A percentile compares a stretch with the other conserved stretches of the same genome.
Conservation (phyloP, 495 filamentous ascomycete genomes). For the Hypoxylon crocopeplum region DNA sequence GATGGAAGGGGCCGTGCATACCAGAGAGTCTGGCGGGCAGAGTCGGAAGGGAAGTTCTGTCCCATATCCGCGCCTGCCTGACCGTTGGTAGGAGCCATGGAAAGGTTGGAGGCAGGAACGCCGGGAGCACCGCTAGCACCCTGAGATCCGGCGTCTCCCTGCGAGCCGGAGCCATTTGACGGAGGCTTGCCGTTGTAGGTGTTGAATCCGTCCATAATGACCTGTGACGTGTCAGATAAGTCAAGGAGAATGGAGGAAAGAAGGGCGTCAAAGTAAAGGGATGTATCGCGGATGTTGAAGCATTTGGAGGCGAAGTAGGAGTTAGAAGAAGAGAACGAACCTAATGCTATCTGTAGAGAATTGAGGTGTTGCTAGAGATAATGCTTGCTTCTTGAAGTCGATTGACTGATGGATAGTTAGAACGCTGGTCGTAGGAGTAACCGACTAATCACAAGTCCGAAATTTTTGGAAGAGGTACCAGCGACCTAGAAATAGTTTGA, state of each 20-base stretch:
- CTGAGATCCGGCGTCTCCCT: slow-evolving; percentile 40
- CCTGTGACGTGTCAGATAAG: slow-evolving; percentile 27
- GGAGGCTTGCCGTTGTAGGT: slow-evolving; percentile 41
- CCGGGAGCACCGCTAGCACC: slow-evolving; percentile 35
- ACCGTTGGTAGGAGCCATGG: slow-evolving; percentile 38
- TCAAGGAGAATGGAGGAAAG: too few species aligned
- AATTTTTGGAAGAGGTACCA: too few species aligned
- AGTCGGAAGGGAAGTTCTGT: slow-evolving; percentile 33
- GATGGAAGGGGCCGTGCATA: slow-evolving; percentile 23
- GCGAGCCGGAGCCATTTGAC: slow-evolving; percentile 41
- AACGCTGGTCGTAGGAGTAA: neutral
- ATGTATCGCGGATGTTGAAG: neutral
- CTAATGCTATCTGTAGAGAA: neutral
- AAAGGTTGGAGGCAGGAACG: slow-evolving; percentile 32
- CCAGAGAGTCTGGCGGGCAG: slow-evolving; percentile 52
- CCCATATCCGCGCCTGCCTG: slow-evolving; percentile 35
- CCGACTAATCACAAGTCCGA: neutral
- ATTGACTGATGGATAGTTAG: neutral
- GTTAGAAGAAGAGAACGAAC: neutral
- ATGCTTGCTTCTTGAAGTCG: neutral
- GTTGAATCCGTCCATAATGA: slow-evolving; percentile 45
- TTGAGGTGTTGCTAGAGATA: neutral
- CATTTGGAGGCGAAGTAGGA: neutral
- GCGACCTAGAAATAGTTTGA: too few species aligned
- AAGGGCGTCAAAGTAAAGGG: neutral